These are phyloP conservation scores for Candida qinlingensis DNA, from an alignment of 805 yeast genomes.

Conservation along the genomic window DNA sequence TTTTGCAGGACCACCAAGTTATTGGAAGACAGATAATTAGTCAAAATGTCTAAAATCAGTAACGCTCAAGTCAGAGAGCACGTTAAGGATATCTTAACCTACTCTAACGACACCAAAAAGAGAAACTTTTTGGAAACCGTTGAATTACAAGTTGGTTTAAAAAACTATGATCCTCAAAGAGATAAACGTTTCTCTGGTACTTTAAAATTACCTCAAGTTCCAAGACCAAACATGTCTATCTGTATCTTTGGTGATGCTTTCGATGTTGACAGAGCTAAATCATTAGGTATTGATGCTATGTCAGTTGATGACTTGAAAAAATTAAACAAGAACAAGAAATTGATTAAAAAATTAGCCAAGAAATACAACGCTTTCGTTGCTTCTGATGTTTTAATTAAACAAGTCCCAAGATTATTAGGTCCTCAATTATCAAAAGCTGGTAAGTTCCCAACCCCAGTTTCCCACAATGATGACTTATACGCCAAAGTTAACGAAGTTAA, in stretches of 20 bases:
- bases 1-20: constrained; percentile 43
- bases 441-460: constrained; percentile 99
- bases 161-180: constrained; percentile 99
- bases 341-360: constrained; percentile 99
- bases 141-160: constrained; percentile 98
- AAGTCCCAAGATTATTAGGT: constrained; percentile 99
- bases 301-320: constrained; percentile 99
- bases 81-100: constrained; percentile 86
- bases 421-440: constrained; percentile 99
- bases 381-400: constrained; percentile 98
- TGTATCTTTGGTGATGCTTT: constrained; percentile 99
- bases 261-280: constrained; percentile 99
- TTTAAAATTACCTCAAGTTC: constrained; percentile 95
- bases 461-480: constrained; percentile 98
- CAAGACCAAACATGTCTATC: constrained; percentile 99
- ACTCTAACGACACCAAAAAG: constrained; percentile 95
- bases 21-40: constrained; percentile 68
- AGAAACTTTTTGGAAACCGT: constrained; percentile 99
- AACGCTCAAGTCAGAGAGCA: constrained; percentile 93
- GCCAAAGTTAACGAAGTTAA: constrained; percentile 93
- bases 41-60: constrained; percentile 79
- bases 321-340: constrained; percentile 99
- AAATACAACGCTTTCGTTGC: constrained; percentile 99
- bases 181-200: constrained; percentile 99
- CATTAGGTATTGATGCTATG: constrained; percentile 99